Evolutionary conservation across 2,329 filamentous ascomycete species (phyloP).

Genomic region (Fusarium siculi): DNA sequence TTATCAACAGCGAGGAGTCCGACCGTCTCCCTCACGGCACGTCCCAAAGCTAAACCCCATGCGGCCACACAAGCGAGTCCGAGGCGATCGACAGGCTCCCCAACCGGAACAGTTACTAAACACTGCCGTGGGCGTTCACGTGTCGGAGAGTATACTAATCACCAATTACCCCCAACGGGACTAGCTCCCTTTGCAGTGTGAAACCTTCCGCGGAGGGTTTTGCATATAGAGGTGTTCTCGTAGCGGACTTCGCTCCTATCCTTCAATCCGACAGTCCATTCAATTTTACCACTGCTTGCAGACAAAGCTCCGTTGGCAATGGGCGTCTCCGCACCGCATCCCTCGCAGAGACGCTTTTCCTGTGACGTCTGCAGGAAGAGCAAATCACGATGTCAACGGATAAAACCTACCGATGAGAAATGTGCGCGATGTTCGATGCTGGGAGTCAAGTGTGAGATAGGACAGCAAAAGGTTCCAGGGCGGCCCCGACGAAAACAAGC

Average conservation of each 20-base stretch:
- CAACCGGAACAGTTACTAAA: not conserved
- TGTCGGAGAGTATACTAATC: not conserved
- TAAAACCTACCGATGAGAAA: not conserved
- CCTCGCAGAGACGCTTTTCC: not conserved
- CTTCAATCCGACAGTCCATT: not conserved
- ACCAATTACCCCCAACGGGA: rapidly evolving
- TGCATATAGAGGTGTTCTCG: not conserved
- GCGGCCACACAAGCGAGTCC: not conserved
- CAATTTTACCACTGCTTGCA: not conserved
- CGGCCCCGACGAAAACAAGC: not conserved
- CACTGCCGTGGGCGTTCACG: not conserved
- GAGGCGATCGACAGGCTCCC: not conserved
- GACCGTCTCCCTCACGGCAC: not conserved
- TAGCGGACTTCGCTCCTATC: not conserved
- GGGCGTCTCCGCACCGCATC: not conserved
- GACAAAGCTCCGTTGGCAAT: not conserved
- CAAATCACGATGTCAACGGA: not conserved
- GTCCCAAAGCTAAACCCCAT: not conserved
- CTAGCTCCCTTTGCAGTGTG: rapidly evolving
- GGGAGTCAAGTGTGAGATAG: not conserved
- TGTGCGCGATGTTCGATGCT: not conserved
- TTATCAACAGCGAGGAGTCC: not conserved
- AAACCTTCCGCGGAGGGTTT: not conserved
- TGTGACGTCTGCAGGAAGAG: not conserved
- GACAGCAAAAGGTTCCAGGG: not conserved